phyloP scores from a whole-genome alignment of 2,329 filamentous ascomycete species.

The Cladosporium halotolerans region DNA sequence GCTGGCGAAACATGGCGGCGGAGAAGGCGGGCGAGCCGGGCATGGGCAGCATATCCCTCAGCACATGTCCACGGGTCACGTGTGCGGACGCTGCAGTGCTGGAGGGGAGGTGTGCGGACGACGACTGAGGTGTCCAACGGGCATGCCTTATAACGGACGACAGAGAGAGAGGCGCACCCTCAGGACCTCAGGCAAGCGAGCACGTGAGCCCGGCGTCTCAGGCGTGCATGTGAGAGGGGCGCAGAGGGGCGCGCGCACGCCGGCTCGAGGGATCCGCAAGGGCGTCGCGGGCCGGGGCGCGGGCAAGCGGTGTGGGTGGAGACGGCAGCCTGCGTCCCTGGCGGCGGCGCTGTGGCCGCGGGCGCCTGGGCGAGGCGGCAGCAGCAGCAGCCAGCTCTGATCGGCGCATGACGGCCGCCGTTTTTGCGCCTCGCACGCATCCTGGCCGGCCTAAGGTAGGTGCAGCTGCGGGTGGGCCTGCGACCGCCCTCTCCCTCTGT shows the following conservation, averaged over 20 bases:
- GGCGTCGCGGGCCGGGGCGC: too few species aligned
- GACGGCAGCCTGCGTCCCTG: too few species aligned
- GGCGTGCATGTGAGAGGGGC: too few species aligned
- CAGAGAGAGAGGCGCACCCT: too few species aligned
- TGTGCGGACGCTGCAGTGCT: background rate
- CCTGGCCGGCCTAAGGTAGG: background rate
- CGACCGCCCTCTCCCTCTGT: background rate
- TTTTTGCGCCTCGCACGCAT: background rate
- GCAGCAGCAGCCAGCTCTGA: background rate
- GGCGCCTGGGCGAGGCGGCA: background rate
- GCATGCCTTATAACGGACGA: too few species aligned
- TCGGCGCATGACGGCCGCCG: background rate
- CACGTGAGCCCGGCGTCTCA: too few species aligned
- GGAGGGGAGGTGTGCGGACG: too few species aligned
- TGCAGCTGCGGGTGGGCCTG: background rate
- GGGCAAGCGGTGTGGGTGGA: too few species aligned
- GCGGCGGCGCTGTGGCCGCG: background rate
- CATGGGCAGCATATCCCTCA: constrained; percentile 40
- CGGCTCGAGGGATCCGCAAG: too few species aligned
- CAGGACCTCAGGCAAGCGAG: too few species aligned
- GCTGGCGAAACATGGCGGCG: constrained; percentile 66
- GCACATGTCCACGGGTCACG: background rate
- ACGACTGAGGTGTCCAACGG: too few species aligned
- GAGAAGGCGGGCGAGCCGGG: constrained; percentile 57
- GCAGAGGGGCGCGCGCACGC: too few species aligned